Base-by-base conservation (phyloP, 306 rosid species). In the Glycine soja region DNA sequence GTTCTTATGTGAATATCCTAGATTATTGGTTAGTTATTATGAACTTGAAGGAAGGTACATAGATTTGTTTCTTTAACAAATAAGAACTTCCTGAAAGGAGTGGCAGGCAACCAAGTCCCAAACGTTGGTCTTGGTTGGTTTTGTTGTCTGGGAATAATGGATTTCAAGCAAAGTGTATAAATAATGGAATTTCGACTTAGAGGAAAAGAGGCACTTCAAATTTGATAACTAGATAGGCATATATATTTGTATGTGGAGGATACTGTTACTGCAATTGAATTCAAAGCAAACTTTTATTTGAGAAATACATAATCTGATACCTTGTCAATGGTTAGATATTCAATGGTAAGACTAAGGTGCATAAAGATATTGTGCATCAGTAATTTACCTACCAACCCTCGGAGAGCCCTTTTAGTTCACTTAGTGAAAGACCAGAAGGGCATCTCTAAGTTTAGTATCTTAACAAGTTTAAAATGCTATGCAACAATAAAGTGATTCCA, bases 1-100 rank as follows among this genome's bases (percentile, higher is more conserved):
- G 82, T 81, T 81, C 71, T 24, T 75, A 63, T 90, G 93, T 88
- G 92, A 88, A 84, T 89, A 87, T 86, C 79, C 81, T 82, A 85
- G 83, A 84, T 43, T 83, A 74, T 80, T 86, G 73, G 84, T 82
- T 81, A 70, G 80, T 70, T 69, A 34, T 70, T 69, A 34, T 82
- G 75, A 84, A 79, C 81, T 78, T 77, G 70, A 58, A 80, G 86
- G 84, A 66, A 81, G 86, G 77, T 76, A 54, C 81, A 78, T 43
- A 36, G 32, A 81, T 74, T 59, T 79, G 82, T 70, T 81, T 74
- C 72, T 75, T 81, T 36, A 64, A 48, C 46, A 56, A 72, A 70
- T 62, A 73, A 62, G 11, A 74, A 36, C 46, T 74, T 75, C 67
- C 50, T 34, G 66, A 10, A 67, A 84, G 81, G 68, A 24, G 68